Evolutionary conservation across 768 basidiomycete genomes (phyloP), one percentile per base, ranked within the genome.

Genomic region (Kwoniella europaea): DNA sequence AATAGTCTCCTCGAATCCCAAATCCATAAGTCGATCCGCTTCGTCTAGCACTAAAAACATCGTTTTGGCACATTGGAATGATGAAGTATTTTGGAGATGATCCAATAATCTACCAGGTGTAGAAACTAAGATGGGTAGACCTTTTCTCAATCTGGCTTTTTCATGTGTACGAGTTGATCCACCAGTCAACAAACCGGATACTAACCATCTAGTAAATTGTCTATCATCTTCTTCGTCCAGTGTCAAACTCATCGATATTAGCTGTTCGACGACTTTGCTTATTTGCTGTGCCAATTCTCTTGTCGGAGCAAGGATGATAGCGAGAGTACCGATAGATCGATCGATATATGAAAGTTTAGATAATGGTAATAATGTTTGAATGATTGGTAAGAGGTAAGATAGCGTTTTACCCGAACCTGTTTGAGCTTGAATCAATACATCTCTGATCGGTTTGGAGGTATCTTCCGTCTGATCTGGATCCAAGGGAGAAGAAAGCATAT

Each of bases 371-470:
- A 98, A 90, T 82, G 96, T 94, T 72, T 98, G 93, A 55, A 98
- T 88, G 82, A 98, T 93, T 29, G 96, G 96, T 12, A 98, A 88
- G 24, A 98, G 88, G 85, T 92, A 98, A 3, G 94, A 88, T 24
- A 98, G 85, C 0, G 95, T 98, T 85, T 98, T 98, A 79, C 96
- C 96, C 0, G 95, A 98, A 66, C 96, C 96, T 10, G 96, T 98
- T 82, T 98, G 94, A 13, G 94, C 92, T 83, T 97, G 95, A 67
- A 98, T 92, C 83, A 97, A 95, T 15, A 92, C 88, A 83, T 96
- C 94, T 69, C 91, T 86, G 4, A 77, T 64, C 2, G 60, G 85
- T 85, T 59, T 76, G 72, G 29, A 65, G 13, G 56, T 29, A 70
- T 84, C 84, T 72, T 82, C 85, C 29, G 84, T 58, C 5, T 43